A percentile compares a stretch with the other conserved stretches of the same genome.
These are phyloP conservation scores for Malassezia yamatoensis DNA, from an alignment of 1,284 basidiomycete genomes.

Conservation along the genomic window DNA sequence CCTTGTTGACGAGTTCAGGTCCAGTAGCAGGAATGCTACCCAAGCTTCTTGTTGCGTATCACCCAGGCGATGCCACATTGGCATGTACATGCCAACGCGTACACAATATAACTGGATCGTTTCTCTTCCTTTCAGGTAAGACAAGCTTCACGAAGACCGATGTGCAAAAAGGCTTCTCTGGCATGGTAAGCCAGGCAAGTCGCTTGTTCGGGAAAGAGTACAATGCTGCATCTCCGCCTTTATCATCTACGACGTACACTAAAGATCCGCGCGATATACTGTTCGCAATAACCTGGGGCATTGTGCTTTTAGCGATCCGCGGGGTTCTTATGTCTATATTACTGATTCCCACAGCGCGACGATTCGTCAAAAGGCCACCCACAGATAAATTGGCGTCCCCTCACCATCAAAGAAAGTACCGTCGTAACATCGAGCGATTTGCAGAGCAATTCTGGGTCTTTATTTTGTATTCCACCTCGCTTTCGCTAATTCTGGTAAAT, in stretches of 20 bases:
- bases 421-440: conserved; percentile 62
- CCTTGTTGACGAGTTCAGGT: background rate
- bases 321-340: conserved; percentile 28
- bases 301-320: conserved; percentile 31
- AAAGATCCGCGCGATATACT: conserved; percentile 29
- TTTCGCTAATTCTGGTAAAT: conserved; percentile 60
- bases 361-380: conserved; percentile 15
- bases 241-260: conserved; percentile 14
- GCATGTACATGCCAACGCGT: background rate
- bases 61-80: background rate
- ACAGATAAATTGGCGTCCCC: conserved; percentile 13
- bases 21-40: background rate
- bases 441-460: conserved; percentile 89
- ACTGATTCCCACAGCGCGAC: conserved; percentile 29
- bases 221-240: background rate
- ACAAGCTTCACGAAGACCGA: no score
- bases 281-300: conserved; percentile 33
- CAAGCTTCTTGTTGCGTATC: background rate
- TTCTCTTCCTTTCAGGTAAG: conserved; percentile 9
- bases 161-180: background rate
- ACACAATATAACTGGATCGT: conserved; percentile 3
- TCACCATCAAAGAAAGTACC: background rate
- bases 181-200: no score
- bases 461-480: conserved; percentile 68
- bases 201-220: background rate